phyloP scores from a whole-genome alignment of 192 early-diverging fungal genomes.

The Coemansia sp. region DNA sequence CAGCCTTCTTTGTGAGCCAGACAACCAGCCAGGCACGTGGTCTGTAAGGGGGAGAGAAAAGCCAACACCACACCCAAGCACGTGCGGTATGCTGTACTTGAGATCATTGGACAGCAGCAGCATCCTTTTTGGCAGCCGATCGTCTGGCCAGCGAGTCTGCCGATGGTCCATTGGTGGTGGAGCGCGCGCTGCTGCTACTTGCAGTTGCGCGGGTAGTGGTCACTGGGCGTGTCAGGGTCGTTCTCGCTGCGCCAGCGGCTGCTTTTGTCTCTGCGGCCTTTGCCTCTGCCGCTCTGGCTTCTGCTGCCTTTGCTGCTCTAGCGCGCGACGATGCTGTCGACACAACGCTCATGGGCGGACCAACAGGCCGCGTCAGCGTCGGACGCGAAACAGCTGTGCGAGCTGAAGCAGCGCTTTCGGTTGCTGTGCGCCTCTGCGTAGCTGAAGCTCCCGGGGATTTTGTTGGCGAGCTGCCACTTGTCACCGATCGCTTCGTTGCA shows the following conservation, averaged over 20 bases:
- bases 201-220: not conserved
- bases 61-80: not conserved
- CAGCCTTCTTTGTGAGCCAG: not conserved
- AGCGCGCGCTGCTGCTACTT: too few relatives aligned
- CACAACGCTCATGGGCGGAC: slow-evolving; percentile 1
- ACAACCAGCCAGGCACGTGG: not conserved
- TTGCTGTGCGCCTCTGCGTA: not conserved
- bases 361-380: slow-evolving; percentile 2
- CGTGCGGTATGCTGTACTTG: not conserved
- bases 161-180: not conserved
- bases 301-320: slow-evolving; percentile 25
- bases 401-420: slow-evolving; percentile 5
- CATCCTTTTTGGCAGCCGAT: not conserved
- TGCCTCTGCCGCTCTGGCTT: slow-evolving; percentile 14
- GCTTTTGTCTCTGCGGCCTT: not conserved
- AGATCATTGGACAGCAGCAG: not conserved
- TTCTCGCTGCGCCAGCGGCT: not conserved
- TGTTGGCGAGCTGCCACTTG: not conserved
- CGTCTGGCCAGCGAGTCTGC: slow-evolving; percentile 1
- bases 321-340: slow-evolving; percentile 34
- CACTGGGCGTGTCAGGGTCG: not conserved
- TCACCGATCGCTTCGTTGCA: slow-evolving; percentile 7
- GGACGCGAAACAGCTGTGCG: slow-evolving; percentile 8
- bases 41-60: not conserved
- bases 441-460: not conserved